These are phyloP conservation scores for Phytophthora multivora DNA, from an alignment of 352 stramenopile species.

Conservation along the genomic window DNA sequence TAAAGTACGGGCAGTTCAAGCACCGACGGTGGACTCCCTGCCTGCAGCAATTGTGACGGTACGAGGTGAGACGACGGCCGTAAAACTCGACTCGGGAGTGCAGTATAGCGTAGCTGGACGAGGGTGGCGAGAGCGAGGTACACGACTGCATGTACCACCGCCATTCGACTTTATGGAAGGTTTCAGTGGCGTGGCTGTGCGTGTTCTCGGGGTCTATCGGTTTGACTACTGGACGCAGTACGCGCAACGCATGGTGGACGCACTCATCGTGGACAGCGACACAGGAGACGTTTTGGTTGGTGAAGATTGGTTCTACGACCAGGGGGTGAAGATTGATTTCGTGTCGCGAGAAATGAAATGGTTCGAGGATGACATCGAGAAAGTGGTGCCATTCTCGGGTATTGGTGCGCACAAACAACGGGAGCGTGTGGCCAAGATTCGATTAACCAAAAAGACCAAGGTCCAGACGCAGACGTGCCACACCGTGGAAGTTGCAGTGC, in stretches of 20 bases:
- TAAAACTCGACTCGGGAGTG: neutral
- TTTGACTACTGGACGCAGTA: neutral
- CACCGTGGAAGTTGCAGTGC: neutral
- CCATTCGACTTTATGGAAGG: slow-evolving; percentile 1
- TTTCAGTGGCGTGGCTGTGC: neutral
- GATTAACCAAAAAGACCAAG: neutral
- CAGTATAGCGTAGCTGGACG: slow-evolving; percentile 1
- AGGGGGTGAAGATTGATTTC: no score
- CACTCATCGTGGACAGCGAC: neutral
- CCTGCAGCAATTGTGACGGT: neutral
- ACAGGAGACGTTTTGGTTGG: neutral
- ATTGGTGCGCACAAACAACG: neutral
- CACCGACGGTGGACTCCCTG: neutral
- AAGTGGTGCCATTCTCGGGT: no score
- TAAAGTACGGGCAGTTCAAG: neutral
- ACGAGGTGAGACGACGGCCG: neutral
- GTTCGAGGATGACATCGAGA: no score
- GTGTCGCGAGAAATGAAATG: no score
- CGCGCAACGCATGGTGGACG: slow-evolving; percentile 2
- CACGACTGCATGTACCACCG: neutral
- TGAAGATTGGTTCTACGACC: slow-evolving; percentile 3
- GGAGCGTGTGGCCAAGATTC: neutral
- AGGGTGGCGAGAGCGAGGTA: neutral
- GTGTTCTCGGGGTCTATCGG: neutral
- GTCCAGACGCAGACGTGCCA: neutral